Percentiles rank a stretch among this genome's conserved stretches.
Conservation (phyloP, 805 yeast species). For the Saturnispora hagleri region DNA sequence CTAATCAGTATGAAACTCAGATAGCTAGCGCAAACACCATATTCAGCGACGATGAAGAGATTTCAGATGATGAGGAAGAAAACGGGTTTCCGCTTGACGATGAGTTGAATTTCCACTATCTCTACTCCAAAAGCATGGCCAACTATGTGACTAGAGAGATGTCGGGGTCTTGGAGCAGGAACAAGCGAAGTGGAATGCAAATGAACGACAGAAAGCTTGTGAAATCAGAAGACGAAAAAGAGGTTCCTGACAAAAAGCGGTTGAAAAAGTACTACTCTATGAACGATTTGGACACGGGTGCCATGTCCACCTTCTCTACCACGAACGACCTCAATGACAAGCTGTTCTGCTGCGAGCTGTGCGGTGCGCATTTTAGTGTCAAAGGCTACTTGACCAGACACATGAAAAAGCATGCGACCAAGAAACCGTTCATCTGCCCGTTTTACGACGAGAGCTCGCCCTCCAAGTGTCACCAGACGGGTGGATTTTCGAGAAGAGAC, state of each 20-base stretch:
- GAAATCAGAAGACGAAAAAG: background rate
- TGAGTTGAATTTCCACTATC: conserved; percentile 8
- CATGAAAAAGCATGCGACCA: conserved; percentile 40
- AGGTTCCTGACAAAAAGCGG: background rate
- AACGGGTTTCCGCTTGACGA: conserved; percentile 11
- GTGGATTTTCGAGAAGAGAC: conserved; percentile 51
- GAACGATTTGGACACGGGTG: background rate
- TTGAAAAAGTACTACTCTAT: background rate
- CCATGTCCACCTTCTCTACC: background rate
- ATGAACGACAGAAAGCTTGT: background rate
- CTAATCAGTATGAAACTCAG: background rate
- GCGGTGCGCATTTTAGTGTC: conserved; percentile 40
- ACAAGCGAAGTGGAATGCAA: background rate
- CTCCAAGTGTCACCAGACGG: conserved; percentile 45
- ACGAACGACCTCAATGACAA: conserved; percentile 4
- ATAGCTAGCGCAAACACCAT: background rate
- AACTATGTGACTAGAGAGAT: background rate
- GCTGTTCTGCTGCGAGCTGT: conserved; percentile 37
- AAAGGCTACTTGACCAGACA: conserved; percentile 49
- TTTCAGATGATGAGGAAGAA: conserved; percentile 4
- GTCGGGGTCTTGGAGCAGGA: background rate
- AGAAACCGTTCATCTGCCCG: conserved; percentile 48
- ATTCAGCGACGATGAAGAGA: conserved; percentile 9
- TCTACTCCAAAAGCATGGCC: background rate
- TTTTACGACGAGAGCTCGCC: conserved; percentile 29